Percentiles rank a stretch among this genome's conserved stretches.
Evolutionary conservation across 2,329 filamentous ascomycete genomes (phyloP).

Genomic region (Curvularia verruculosa): DNA sequence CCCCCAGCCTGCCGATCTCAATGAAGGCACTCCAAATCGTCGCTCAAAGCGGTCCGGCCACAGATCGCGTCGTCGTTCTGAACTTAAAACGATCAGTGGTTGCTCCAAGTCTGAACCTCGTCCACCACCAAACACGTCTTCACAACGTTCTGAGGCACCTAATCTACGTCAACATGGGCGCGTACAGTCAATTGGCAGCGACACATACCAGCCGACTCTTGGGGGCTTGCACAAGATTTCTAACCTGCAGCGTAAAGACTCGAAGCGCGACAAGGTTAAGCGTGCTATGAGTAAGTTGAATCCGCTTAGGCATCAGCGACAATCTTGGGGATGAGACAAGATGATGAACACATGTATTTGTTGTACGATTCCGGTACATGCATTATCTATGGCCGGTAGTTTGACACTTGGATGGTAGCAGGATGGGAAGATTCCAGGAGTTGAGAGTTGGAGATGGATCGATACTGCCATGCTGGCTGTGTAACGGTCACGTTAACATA

Average conservation of each 20-base stretch:
- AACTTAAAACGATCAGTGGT: not conserved
- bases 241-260: not conserved
- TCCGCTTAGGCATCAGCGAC: not conserved
- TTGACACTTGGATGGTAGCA: not conserved
- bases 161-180: not conserved
- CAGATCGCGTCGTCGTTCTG: not conserved
- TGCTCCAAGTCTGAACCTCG: not conserved
- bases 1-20: not conserved
- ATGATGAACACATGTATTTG: not conserved
- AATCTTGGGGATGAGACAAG: not conserved
- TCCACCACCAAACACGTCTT: not conserved
- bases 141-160: not conserved
- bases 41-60: not conserved
- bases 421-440: not conserved
- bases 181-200: slow-evolving; percentile 7
- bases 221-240: slow-evolving; percentile 14
- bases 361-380: no score
- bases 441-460: not conserved
- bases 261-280: slow-evolving; percentile 8
- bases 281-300: slow-evolving; percentile 6
- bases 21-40: not conserved
- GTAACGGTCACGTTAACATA: not conserved
- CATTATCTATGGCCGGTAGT: not conserved
- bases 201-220: slow-evolving; percentile 15
- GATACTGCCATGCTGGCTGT: not conserved